These are phyloP conservation scores for Pedinophyceae sp. DNA, from an alignment of 139 green algal genomes.

Conservation along the genomic window DNA sequence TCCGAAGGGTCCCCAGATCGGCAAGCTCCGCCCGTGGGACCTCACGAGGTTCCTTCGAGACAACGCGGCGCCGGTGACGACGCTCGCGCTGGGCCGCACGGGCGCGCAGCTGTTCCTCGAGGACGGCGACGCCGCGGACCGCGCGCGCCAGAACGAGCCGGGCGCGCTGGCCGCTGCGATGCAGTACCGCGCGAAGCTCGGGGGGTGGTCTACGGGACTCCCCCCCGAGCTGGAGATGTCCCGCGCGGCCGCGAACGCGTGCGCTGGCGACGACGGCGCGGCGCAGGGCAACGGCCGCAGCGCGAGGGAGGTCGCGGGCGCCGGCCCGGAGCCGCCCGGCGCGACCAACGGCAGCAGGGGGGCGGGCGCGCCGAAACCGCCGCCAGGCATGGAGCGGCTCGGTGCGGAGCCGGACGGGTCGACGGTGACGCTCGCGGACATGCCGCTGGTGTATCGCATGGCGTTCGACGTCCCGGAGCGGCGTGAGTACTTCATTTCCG, in stretches of 20 bases:
- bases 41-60: slow-evolving; percentile 5
- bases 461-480: too few species aligned
- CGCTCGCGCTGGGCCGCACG: slow-evolving; percentile 5
- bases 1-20: slow-evolving; percentile 25
- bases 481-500: too few species aligned
- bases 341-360: too few species aligned
- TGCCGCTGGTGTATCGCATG: too few species aligned
- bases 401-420: too few species aligned
- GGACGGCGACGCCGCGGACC: slow-evolving; percentile 11
- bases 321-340: too few species aligned
- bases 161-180: slow-evolving; percentile 8
- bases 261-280: slow-evolving; percentile 17
- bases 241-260: slow-evolving; percentile 31
- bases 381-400: too few species aligned
- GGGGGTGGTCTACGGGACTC: background rate
- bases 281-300: background rate
- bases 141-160: too few species aligned
- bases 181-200: too few species aligned
- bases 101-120: slow-evolving; percentile 32
- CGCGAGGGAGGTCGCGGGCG: too few species aligned
- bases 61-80: slow-evolving; percentile 8
- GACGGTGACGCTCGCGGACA: too few species aligned
- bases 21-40: slow-evolving; percentile 10
- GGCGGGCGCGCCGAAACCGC: too few species aligned
- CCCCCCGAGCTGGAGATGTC: slow-evolving; percentile 15